Percentiles rank a stretch among this genome's conserved stretches.
These are phyloP conservation scores for Globisporangium carolinianum DNA, from an alignment of 352 stramenopile genomes.

Conservation along the genomic window DNA sequence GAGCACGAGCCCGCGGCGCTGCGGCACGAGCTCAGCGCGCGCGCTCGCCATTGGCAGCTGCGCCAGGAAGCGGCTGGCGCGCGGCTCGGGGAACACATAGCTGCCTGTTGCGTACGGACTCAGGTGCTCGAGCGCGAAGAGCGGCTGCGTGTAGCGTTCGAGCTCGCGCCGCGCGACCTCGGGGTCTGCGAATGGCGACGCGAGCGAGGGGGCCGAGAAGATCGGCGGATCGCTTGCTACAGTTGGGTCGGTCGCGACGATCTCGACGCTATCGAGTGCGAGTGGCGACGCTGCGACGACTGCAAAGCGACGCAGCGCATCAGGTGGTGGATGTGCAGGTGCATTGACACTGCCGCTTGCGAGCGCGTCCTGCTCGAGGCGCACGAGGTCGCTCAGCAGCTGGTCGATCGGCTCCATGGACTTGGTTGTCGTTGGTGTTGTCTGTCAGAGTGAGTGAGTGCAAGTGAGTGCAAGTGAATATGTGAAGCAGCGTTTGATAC, in stretches of 20 bases:
- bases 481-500: too few species aligned
- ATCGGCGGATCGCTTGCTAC: slow-evolving; percentile 7
- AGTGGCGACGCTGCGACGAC: slow-evolving; percentile 37
- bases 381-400: slow-evolving; percentile 23
- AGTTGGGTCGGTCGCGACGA: slow-evolving; percentile 15
- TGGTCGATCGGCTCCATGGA: not conserved
- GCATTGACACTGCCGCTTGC: not conserved
- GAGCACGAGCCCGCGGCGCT: slow-evolving; percentile 36
- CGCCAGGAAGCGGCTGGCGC: slow-evolving; percentile 52
- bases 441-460: too few species aligned
- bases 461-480: too few species aligned
- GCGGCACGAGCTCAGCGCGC: slow-evolving; percentile 46
- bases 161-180: slow-evolving; percentile 19
- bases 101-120: slow-evolving; percentile 20
- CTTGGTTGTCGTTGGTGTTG: too few species aligned
- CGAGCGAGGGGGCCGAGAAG: slow-evolving; percentile 39
- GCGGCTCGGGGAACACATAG: slow-evolving; percentile 10
- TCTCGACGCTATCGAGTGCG: slow-evolving; percentile 33
- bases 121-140: slow-evolving; percentile 39
- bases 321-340: not conserved
- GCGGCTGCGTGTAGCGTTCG: slow-evolving; percentile 18
- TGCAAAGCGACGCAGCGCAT: slow-evolving; percentile 36
- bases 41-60: slow-evolving; percentile 63
- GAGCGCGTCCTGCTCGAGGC: slow-evolving; percentile 10
- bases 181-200: slow-evolving; percentile 25